Evolutionary conservation across 495 filamentous ascomycete species (phyloP).

Genomic region (Aspergillus saccharolyticus): DNA sequence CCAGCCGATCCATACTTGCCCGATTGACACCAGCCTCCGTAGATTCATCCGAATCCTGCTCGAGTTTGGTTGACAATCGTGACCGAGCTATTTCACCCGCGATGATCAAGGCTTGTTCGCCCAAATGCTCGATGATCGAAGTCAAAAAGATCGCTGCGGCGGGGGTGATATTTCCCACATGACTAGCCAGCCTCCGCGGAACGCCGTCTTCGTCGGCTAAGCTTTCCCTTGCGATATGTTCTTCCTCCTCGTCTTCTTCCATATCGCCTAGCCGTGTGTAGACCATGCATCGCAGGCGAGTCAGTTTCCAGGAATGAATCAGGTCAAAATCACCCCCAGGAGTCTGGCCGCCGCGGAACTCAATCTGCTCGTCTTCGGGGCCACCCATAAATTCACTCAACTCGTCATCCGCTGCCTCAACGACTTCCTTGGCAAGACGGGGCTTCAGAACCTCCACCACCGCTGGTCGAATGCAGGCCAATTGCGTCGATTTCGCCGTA

Average conservation of each 20-base stretch:
- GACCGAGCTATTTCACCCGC: constrained; percentile 86
- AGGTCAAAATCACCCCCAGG: constrained; percentile 69
- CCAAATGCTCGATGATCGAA: constrained; percentile 88
- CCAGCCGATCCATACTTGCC: constrained; percentile 52
- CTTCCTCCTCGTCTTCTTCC: constrained; percentile 96
- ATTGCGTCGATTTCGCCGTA: constrained; percentile 72
- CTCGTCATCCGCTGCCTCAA: constrained; percentile 85
- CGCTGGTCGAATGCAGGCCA: constrained; percentile 73
- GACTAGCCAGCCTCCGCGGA: constrained; percentile 50
- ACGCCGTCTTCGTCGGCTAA: constrained; percentile 47
- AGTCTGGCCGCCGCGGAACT: constrained; percentile 49
- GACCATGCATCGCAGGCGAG: constrained; percentile 91
- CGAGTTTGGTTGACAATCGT: constrained; percentile 47
- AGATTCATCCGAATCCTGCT: constrained; percentile 19
- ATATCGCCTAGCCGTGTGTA: constrained; percentile 95
- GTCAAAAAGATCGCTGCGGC: constrained; percentile 94
- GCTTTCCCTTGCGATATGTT: constrained; percentile 68
- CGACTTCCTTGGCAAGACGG: constrained; percentile 80
- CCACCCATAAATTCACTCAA: constrained; percentile 80
- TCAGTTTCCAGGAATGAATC: constrained; percentile 84
- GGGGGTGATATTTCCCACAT: constrained; percentile 73
- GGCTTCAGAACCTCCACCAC: constrained; percentile 84
- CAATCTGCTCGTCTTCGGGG: constrained; percentile 63
- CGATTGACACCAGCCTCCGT: constrained; percentile 21
- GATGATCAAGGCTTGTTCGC: constrained; percentile 79